Evolutionary conservation across 768 basidiomycete species (phyloP).

Genomic region (Tulasnella sp.): DNA sequence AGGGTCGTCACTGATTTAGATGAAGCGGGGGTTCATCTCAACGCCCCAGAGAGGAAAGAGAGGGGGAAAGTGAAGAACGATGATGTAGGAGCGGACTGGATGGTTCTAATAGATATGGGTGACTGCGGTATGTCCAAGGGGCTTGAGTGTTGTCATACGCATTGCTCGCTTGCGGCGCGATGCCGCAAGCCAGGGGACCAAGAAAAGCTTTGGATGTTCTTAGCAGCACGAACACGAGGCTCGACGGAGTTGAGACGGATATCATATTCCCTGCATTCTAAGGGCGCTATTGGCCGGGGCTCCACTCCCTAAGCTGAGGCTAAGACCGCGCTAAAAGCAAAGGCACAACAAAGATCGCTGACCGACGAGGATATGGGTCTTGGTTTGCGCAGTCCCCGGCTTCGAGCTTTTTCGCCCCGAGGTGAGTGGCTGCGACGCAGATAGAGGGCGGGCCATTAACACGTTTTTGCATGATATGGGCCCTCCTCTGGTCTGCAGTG

Average conservation of each 20-base stretch:
- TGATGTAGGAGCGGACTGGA: neutral
- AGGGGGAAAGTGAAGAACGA: neutral
- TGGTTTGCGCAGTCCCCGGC: too few relatives aligned
- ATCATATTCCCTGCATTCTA: too few relatives aligned
- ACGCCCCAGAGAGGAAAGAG: neutral
- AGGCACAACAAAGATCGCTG: too few relatives aligned
- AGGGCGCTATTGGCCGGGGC: too few relatives aligned
- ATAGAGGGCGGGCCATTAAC: too few relatives aligned
- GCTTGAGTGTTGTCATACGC: neutral
- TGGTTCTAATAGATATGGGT: neutral
- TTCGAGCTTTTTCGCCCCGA: too few relatives aligned
- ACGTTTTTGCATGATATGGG: too few relatives aligned
- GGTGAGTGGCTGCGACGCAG: too few relatives aligned
- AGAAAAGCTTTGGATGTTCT: neutral
- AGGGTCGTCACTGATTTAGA: neutral
- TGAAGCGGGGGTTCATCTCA: neutral
- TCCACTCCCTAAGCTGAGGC: too few relatives aligned
- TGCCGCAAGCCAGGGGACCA: neutral
- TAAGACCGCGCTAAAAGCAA: too few relatives aligned
- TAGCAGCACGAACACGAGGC: neutral
- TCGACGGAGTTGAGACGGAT: neutral
- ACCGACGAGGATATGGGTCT: too few relatives aligned
- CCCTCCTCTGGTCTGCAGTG: neutral
- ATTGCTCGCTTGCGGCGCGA: neutral
- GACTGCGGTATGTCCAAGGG: neutral